Conservation (phyloP, 352 stramenopile species). For the Elongisporangium senticosum region DNA sequence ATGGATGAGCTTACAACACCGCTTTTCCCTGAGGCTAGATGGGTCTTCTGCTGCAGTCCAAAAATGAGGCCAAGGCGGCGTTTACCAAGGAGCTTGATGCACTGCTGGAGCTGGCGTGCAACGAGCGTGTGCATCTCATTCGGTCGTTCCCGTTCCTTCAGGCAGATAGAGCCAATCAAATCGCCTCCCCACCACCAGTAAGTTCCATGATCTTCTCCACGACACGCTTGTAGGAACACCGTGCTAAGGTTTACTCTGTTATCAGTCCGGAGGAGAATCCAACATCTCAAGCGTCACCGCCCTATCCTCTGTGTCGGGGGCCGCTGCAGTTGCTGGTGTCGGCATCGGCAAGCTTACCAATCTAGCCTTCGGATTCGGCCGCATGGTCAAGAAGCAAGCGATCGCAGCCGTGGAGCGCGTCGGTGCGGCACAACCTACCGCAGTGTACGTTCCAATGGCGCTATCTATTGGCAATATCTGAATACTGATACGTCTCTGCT, state of each 20-base stretch:
- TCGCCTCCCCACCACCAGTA: background rate
- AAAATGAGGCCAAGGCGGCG: slow-evolving; percentile 30
- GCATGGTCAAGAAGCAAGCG: slow-evolving; percentile 83
- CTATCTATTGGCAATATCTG: background rate
- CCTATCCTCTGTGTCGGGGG: slow-evolving; percentile 1
- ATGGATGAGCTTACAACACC: background rate
- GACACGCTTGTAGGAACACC: slow-evolving; percentile 6
- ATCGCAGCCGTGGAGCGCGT: slow-evolving; percentile 77
- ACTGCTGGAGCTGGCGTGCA: slow-evolving; percentile 39
- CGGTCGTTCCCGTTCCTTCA: slow-evolving; percentile 63
- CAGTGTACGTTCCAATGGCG: slow-evolving; percentile 26
- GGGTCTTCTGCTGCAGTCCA: slow-evolving; percentile 37
- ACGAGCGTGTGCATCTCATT: slow-evolving; percentile 39
- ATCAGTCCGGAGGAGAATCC: background rate
- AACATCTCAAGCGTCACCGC: too few relatives aligned
- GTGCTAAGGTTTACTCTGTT: slow-evolving; percentile 8
- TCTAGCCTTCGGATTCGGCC: slow-evolving; percentile 72
- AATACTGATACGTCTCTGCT: slow-evolving; percentile 3
- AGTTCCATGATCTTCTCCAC: too few relatives aligned
- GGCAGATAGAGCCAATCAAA: slow-evolving; percentile 10
- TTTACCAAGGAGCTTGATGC: slow-evolving; percentile 54
- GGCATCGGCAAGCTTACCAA: slow-evolving; percentile 74
- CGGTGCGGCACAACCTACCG: slow-evolving; percentile 43
- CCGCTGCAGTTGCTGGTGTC: slow-evolving; percentile 13
- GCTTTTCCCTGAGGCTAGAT: slow-evolving; percentile 29